Percentiles rank a stretch among this genome's conserved stretches.
Evolutionary conservation across 2,329 filamentous ascomycete species (phyloP).

Genomic region (Fusarium sp.): DNA sequence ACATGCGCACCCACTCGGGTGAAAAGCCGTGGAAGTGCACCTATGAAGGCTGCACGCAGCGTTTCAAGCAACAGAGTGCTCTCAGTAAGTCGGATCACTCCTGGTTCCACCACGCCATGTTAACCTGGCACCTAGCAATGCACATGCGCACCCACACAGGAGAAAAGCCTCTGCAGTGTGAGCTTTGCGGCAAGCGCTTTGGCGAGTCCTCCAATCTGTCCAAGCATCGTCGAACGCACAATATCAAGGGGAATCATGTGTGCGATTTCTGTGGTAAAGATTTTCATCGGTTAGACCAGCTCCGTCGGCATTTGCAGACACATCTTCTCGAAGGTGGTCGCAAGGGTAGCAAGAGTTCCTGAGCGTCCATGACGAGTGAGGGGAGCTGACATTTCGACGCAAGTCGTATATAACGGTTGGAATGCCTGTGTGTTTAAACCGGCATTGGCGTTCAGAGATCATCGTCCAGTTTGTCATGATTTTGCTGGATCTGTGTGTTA

Average conservation of each 20-base stretch:
- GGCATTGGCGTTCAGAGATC: conserved; percentile 30
- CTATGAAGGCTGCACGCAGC: conserved; percentile 65
- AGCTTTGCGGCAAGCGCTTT: conserved; percentile 72
- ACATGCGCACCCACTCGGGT: conserved; percentile 77
- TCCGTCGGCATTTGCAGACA: conserved; percentile 67
- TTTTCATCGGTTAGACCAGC: conserved; percentile 74
- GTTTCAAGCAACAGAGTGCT: conserved; percentile 78
- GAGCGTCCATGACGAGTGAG: conserved; percentile 1
- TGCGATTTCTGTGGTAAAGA: conserved; percentile 70
- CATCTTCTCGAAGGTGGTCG: conserved; percentile 49
- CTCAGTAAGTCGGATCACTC: conserved; percentile 65
- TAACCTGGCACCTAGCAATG: conserved; percentile 66
- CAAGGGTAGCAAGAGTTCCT: conserved; percentile 38
- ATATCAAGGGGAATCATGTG: conserved; percentile 65
- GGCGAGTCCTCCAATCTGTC: conserved; percentile 77
- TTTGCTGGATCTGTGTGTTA: conserved; percentile 18
- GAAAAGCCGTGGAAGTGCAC: conserved; percentile 75
- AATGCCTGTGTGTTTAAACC: conserved; percentile 18
- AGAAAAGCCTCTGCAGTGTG: conserved; percentile 73
- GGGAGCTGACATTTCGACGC: neutral
- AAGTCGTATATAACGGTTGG: neutral
- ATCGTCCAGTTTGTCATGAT: conserved; percentile 14
- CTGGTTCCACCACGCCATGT: conserved; percentile 10
- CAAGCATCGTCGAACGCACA: conserved; percentile 76
- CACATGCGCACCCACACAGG: conserved; percentile 78